Percentiles rank a stretch among this genome's conserved stretches.
These are phyloP conservation scores for Colletotrichum theobromicola DNA, from an alignment of 2,329 filamentous ascomycete species.

Conservation along the genomic window DNA sequence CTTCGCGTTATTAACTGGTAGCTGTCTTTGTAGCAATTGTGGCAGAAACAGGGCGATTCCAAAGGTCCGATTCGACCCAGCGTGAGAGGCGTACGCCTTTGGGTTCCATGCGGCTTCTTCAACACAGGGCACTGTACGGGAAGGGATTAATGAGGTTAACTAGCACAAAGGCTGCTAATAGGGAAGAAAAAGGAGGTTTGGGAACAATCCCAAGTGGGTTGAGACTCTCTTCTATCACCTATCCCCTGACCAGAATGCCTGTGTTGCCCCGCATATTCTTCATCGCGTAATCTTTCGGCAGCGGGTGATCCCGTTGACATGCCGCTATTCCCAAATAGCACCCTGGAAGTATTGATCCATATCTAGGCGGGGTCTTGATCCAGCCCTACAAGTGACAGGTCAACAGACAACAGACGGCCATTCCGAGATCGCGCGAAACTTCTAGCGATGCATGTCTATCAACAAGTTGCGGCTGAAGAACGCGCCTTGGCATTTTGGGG, in stretches of 20 bases:
- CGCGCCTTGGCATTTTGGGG: no score
- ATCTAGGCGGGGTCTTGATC: neutral
- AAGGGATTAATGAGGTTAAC: accelerated
- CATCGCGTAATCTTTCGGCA: neutral
- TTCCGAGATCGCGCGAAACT: neutral
- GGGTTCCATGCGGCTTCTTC: neutral
- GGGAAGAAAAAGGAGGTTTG: accelerated
- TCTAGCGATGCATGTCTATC: neutral
- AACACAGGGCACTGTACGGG: neutral
- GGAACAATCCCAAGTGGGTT: accelerated
- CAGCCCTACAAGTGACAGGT: neutral
- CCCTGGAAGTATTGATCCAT: neutral
- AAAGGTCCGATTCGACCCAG: no score
- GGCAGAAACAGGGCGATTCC: neutral
- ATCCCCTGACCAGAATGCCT: accelerated
- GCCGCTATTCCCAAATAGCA: neutral
- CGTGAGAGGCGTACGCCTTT: no score
- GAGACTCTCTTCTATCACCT: accelerated
- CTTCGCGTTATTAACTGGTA: neutral
- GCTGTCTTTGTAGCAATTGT: neutral
- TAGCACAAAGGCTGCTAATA: accelerated
- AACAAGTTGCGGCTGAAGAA: neutral
- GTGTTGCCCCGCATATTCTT: accelerated
- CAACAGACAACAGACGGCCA: neutral
- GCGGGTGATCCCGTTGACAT: neutral